Evolutionary conservation across 2,329 filamentous ascomycete genomes (phyloP).

Genomic region (Metarhizium humberi): DNA sequence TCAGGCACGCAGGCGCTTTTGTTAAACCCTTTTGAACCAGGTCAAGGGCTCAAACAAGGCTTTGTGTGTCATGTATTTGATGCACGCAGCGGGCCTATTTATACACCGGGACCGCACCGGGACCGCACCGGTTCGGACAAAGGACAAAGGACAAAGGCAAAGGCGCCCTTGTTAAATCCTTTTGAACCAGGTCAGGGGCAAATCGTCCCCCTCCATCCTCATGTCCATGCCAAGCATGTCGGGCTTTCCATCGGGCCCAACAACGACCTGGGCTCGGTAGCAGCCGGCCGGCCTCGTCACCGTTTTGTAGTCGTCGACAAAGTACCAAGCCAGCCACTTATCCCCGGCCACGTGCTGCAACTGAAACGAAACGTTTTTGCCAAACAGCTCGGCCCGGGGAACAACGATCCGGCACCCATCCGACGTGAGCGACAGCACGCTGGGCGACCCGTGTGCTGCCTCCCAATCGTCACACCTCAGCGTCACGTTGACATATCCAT

Average conservation of each 20-base stretch:
- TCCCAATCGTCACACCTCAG: slow-evolving; percentile 9
- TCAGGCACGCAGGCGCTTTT: too few relatives aligned
- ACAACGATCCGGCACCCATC: slow-evolving; percentile 11
- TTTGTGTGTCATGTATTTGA: too few relatives aligned
- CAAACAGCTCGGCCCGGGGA: slow-evolving; percentile 10
- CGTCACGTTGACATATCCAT: slow-evolving; percentile 11
- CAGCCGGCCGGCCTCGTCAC: slow-evolving; percentile 8
- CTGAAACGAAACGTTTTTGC: slow-evolving; percentile 10
- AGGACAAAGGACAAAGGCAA: too few relatives aligned
- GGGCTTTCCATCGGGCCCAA: slow-evolving; percentile 2
- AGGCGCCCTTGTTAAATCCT: not conserved
- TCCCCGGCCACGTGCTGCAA: slow-evolving; percentile 12
- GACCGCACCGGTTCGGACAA: too few relatives aligned
- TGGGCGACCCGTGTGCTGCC: slow-evolving; percentile 7
- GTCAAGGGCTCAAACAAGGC: too few relatives aligned
- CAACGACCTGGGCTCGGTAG: slow-evolving; percentile 7
- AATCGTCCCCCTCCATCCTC: slow-evolving; percentile 8
- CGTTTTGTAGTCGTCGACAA: slow-evolving; percentile 10
- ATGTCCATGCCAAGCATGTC: slow-evolving; percentile 7
- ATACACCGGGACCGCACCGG: too few relatives aligned
- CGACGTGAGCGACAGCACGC: slow-evolving; percentile 1
- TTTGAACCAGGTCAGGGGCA: slow-evolving; percentile 11
- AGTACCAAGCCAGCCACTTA: slow-evolving; percentile 14
- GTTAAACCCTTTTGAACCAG: too few relatives aligned
- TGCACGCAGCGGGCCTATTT: too few relatives aligned